Percentiles rank a stretch among this genome's conserved stretches.
These are phyloP conservation scores for Zoysia japonica DNA, from an alignment of 176 grass and related monocot species.

Conservation along the genomic window DNA sequence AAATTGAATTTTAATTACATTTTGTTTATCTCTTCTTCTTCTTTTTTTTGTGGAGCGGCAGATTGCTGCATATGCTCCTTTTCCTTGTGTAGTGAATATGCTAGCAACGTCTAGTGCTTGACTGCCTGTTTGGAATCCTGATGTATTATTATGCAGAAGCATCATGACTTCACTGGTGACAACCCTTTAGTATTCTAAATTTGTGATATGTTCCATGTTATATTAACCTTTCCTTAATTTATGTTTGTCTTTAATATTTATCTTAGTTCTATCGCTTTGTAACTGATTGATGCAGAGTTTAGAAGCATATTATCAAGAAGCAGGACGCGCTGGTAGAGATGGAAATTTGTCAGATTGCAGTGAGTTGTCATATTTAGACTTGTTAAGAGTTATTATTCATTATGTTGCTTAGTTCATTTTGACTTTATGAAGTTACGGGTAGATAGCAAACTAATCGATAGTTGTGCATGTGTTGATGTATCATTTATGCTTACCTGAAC, in stretches of 20 bases:
- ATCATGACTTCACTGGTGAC: neutral
- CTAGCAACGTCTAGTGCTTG: neutral
- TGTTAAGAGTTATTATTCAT: neutral
- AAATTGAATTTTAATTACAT: neutral
- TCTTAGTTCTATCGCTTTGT: slow-evolving; percentile 32
- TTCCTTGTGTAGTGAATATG: neutral
- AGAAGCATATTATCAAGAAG: slow-evolving; percentile 99
- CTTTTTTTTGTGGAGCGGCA: neutral
- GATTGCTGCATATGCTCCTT: neutral
- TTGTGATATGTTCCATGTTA: slow-evolving; percentile 15
- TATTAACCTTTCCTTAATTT: slow-evolving; percentile 19
- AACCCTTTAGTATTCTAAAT: slow-evolving; percentile 6
- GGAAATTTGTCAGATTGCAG: slow-evolving; percentile 85
- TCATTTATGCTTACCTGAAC: slow-evolving; percentile 16
- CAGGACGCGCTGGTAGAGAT: slow-evolving; percentile 94
- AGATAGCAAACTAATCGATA: neutral
- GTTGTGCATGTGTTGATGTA: slow-evolving; percentile 20
- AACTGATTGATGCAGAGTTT: slow-evolving; percentile 69
- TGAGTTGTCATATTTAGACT: slow-evolving; percentile 45
- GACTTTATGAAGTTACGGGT: slow-evolving; percentile 4
- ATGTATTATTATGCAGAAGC: slow-evolving; percentile 7
- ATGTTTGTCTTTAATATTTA: slow-evolving; percentile 18
- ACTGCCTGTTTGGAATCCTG: neutral
- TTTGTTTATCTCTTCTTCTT: neutral
- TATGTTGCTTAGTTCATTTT: neutral